Evolutionary conservation across 176 grass and related monocot genomes (phyloP).

Genomic region (Aechmea fasciata): DNA sequence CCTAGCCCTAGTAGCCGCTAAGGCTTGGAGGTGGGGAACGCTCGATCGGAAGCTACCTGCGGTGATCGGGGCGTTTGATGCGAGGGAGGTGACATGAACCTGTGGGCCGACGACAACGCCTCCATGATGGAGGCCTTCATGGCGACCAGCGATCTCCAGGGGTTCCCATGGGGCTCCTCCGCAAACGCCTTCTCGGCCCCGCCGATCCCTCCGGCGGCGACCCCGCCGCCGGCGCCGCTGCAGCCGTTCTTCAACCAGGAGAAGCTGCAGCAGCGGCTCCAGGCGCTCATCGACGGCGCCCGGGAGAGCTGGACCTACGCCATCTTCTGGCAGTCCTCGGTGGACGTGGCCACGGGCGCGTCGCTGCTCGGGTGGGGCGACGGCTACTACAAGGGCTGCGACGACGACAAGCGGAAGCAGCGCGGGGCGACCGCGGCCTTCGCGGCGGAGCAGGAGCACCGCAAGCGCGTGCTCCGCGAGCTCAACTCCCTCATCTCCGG

Average conservation of each 20-base stretch:
- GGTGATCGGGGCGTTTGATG: background rate
- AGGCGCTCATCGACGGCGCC: conserved; percentile 63
- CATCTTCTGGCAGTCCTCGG: conserved; percentile 82
- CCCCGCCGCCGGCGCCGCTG: background rate
- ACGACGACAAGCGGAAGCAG: conserved; percentile 73
- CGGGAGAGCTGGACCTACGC: conserved; percentile 80
- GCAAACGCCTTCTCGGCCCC: background rate
- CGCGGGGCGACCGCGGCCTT: conserved; percentile 15
- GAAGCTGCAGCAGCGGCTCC: conserved; percentile 77
- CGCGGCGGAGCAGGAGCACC: conserved; percentile 69
- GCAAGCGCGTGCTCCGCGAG: conserved; percentile 71
- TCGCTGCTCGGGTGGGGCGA: conserved; percentile 83
- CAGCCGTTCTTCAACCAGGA: conserved; percentile 53
- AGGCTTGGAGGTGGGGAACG: no score
- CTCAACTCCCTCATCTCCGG: conserved; percentile 81
- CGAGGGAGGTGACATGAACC: conserved; percentile 45
- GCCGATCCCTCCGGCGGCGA: background rate
- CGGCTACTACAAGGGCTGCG: conserved; percentile 85
- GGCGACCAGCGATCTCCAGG: conserved; percentile 50
- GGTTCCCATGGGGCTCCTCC: conserved; percentile 38
- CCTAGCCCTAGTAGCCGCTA: background rate
- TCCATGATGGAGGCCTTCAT: conserved; percentile 97
- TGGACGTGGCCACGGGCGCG: conserved; percentile 37
- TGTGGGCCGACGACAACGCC: conserved; percentile 79
- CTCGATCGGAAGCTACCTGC: background rate